Percentiles rank a stretch among this genome's conserved stretches.
Conservation (phyloP, 768 basidiomycete genomes). For the Leucosporidium yakuticum region DNA sequence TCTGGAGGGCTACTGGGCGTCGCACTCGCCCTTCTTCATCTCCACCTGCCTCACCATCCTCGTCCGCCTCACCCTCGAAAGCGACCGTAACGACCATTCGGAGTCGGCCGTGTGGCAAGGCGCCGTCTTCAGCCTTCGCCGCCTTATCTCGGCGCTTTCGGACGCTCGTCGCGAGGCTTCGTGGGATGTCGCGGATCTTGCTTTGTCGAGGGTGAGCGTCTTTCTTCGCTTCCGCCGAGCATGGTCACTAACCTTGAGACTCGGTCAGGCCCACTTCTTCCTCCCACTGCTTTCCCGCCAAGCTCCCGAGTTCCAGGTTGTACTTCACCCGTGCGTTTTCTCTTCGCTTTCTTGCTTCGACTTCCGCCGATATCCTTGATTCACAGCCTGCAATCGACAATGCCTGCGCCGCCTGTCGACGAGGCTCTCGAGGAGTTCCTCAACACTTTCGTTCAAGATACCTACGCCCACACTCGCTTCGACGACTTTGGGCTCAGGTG, state of each 20-base stretch:
- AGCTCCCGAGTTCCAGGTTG: neutral
- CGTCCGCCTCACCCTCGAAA: neutral
- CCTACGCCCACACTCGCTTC: no score
- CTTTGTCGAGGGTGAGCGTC: neutral
- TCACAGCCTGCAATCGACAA: neutral
- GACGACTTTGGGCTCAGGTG: no score
- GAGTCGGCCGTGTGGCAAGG: neutral
- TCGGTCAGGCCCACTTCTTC: no score
- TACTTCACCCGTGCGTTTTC: neutral
- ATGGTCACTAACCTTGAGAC: no score
- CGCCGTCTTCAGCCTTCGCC: neutral
- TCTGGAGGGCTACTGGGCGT: constrained; percentile 1
- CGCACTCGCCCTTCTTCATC: neutral
- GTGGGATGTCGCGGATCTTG: neutral
- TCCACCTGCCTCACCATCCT: neutral
- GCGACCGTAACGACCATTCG: neutral
- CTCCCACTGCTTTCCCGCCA: neutral
- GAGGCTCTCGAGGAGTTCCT: neutral
- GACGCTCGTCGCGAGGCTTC: constrained; percentile 1
- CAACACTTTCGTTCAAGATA: neutral
- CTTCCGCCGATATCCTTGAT: neutral
- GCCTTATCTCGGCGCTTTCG: neutral
- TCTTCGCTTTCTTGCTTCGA: neutral
- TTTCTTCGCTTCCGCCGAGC: neutral
- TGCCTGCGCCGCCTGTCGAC: neutral